phyloP scores from a whole-genome alignment of 2,329 filamentous ascomycete genomes.

The Colletotrichum noveboracense region DNA sequence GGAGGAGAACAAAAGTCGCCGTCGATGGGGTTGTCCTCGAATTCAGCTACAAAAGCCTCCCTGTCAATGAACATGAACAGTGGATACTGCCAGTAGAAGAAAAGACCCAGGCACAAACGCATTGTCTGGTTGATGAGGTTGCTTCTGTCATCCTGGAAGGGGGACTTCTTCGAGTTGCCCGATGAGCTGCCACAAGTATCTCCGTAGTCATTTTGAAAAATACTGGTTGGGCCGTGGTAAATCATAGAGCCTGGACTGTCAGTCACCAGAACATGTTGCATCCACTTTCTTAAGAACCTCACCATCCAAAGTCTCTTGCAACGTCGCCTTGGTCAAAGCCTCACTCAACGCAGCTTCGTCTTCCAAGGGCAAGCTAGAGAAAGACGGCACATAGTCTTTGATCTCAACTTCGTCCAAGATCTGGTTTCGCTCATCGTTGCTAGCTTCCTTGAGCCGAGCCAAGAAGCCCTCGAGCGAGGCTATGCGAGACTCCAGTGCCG shows the following conservation, averaged over 20 bases:
- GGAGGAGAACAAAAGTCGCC: conserved; percentile 32
- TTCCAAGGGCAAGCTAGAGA: not conserved
- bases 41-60: conserved; percentile 27
- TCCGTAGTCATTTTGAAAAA: conserved; percentile 23
- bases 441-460: conserved; percentile 36
- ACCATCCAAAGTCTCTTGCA: conserved; percentile 14
- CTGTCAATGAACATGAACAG: conserved; percentile 36
- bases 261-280: not conserved
- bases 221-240: conserved; percentile 28
- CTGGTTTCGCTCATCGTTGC: conserved; percentile 29
- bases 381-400: conserved; percentile 27
- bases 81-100: conserved; percentile 34
- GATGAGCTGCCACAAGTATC: not conserved
- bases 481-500: conserved; percentile 28
- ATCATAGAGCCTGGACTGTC: conserved; percentile 13
- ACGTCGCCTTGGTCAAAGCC: conserved; percentile 6
- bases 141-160: not conserved
- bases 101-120: conserved; percentile 22
- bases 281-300: not conserved
- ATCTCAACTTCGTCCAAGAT: conserved; percentile 35
- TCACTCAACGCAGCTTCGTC: conserved; percentile 3
- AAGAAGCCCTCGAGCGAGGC: conserved; percentile 27
- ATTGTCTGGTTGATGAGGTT: not conserved
- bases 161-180: not conserved
- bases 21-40: not conserved